A percentile compares a stretch with the other conserved stretches of the same genome.
Conservation (phyloP, 1,284 basidiomycete genomes). For the Sporisorium exsertum region DNA sequence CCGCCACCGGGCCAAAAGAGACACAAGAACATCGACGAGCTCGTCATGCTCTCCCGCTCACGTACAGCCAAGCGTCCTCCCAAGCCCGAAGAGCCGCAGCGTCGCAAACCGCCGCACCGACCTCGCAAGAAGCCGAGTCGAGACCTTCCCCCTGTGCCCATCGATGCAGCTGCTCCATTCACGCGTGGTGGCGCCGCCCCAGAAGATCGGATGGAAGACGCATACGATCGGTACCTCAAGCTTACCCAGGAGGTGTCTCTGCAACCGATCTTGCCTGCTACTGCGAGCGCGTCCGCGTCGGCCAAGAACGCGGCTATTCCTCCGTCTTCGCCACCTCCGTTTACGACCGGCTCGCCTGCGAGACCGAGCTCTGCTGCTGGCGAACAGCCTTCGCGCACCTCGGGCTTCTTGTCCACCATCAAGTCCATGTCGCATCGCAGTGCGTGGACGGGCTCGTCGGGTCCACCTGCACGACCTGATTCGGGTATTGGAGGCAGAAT, state of each 20-base stretch:
- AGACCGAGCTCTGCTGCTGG: conserved; percentile 25
- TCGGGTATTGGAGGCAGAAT: conserved; percentile 21
- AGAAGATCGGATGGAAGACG: conserved; percentile 77
- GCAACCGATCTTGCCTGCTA: conserved; percentile 42
- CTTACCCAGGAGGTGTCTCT: conserved; percentile 58
- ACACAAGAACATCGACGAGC: conserved; percentile 48
- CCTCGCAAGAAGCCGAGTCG: conserved; percentile 35
- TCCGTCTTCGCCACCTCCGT: conserved; percentile 22
- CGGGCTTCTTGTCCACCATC: conserved; percentile 59
- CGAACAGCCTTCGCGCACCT: conserved; percentile 40
- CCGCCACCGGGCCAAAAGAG: conserved; percentile 44
- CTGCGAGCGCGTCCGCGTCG: conserved; percentile 14
- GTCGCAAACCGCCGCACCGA: conserved; percentile 39
- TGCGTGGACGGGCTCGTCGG: conserved; percentile 21
- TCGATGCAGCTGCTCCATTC: neutral
- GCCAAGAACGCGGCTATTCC: conserved; percentile 8
- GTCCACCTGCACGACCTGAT: conserved; percentile 5
- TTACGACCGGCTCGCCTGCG: conserved; percentile 23
- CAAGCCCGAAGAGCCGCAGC: conserved; percentile 49
- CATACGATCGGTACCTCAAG: conserved; percentile 84
- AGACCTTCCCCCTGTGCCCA: conserved; percentile 48
- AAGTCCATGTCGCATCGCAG: conserved; percentile 56
- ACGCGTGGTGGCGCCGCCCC: conserved; percentile 38
- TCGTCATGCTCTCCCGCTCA: conserved; percentile 44
- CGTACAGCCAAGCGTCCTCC: conserved; percentile 34